Conservation (phyloP, 1,284 basidiomycete genomes). For the Puccinia novopanici region DNA sequence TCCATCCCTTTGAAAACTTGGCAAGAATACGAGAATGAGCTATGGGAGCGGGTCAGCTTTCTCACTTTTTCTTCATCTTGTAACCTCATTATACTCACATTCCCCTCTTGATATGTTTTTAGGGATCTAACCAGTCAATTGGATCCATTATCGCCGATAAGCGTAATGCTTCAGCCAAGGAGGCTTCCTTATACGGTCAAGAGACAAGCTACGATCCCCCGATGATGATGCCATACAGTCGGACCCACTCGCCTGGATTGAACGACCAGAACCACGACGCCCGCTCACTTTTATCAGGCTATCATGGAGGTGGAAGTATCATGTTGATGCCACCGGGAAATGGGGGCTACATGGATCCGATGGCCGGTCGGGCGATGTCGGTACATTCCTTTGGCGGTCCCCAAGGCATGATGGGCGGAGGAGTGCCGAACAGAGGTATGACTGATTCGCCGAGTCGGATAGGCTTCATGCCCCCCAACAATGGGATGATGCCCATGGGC, state of each 20-base stretch:
- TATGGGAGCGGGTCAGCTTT: conserved; percentile 82
- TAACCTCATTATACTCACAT: background rate
- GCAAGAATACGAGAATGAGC: conserved; percentile 92
- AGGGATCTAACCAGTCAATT: conserved; percentile 51
- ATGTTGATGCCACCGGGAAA: conserved; percentile 40
- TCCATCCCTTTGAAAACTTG: conserved; percentile 92
- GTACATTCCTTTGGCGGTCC: conserved; percentile 47
- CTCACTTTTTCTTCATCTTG: background rate
- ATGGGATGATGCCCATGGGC: conserved; percentile 29
- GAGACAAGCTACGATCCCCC: conserved; percentile 50
- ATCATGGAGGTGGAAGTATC: conserved; percentile 46
- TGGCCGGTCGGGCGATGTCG: conserved; percentile 46
- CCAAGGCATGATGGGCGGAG: conserved; percentile 49
- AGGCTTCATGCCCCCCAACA: conserved; percentile 10
- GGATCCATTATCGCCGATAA: conserved; percentile 49
- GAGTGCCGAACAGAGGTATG: conserved; percentile 25
- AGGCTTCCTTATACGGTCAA: conserved; percentile 50
- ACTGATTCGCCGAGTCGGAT: conserved; percentile 35
- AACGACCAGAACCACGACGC: conserved; percentile 43
- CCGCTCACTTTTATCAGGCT: conserved; percentile 49
- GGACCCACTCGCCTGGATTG: conserved; percentile 46
- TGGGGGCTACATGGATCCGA: conserved; percentile 33
- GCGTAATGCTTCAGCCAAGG: conserved; percentile 36
- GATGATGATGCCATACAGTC: conserved; percentile 42
- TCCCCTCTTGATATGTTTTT: background rate